Percentiles rank a stretch among this genome's conserved stretches.
phyloP scores from a whole-genome alignment of 495 filamentous ascomycete genomes.

The Penicillium cinerascens region DNA sequence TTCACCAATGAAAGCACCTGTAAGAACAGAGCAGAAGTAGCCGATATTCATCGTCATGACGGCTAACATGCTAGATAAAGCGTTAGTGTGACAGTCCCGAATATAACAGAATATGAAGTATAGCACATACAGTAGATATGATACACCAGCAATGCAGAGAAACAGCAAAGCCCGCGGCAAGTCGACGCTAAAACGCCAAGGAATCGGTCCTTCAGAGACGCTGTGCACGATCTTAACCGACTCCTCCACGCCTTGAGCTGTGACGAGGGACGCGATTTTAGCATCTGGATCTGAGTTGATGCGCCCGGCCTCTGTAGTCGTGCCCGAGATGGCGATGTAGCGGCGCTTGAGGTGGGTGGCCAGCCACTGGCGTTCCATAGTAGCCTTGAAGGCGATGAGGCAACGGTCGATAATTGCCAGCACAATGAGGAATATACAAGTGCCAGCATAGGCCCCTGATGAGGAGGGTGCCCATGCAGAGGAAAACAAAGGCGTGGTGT shows the following conservation, averaged over 20 bases:
- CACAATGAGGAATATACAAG: conserved; percentile 81
- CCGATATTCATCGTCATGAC: conserved; percentile 97
- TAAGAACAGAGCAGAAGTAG: conserved; percentile 88
- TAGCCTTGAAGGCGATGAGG: conserved; percentile 62
- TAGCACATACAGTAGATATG: conserved; percentile 77
- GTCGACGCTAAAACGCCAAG: conserved; percentile 79
- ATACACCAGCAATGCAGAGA: conserved; percentile 67
- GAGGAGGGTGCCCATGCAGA: conserved; percentile 65
- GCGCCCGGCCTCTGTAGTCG: conserved; percentile 52
- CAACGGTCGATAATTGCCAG: conserved; percentile 65
- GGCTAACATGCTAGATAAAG: conserved; percentile 78
- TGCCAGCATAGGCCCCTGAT: conserved; percentile 70
- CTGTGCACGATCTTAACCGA: conserved; percentile 63
- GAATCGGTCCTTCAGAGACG: conserved; percentile 41
- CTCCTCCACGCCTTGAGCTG: conserved; percentile 70
- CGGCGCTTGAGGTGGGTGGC: conserved; percentile 64
- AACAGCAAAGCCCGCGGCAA: conserved; percentile 66
- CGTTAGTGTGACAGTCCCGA: conserved; percentile 1
- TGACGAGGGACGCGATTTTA: conserved; percentile 55
- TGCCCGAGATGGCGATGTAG: conserved; percentile 71
- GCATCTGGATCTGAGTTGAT: conserved; percentile 53
- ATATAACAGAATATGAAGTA: not conserved
- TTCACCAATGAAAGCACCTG: conserved; percentile 80
- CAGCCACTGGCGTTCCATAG: conserved; percentile 56
- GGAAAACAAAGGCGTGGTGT: conserved; percentile 71